phyloP scores from a whole-genome alignment of 345 rosid species.

The Iberis pinnata region DNA sequence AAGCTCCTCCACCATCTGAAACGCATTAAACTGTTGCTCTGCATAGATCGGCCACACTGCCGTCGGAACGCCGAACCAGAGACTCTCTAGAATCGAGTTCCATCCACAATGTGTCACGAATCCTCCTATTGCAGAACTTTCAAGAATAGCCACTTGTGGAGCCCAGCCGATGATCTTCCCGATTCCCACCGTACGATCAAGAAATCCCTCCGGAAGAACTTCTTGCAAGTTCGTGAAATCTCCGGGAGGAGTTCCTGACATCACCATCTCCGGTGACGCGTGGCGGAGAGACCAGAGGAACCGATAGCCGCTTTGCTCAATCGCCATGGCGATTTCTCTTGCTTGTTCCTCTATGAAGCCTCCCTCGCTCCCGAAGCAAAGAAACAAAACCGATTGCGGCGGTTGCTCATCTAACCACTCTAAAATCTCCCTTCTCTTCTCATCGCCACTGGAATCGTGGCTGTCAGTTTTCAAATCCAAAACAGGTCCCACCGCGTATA shows the following conservation, averaged over 20 bases:
- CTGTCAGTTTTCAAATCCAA: conserved; percentile 29
- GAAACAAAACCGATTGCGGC: conserved; percentile 40
- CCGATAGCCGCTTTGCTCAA: conserved; percentile 37
- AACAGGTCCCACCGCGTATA: conserved; percentile 48
- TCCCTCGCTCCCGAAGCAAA: conserved; percentile 66
- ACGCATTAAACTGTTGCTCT: conserved; percentile 56
- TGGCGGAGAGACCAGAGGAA: conserved; percentile 57
- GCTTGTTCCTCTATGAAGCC: conserved; percentile 42
- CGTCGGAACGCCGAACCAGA: conserved; percentile 51
- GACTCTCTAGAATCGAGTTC: conserved; percentile 55
- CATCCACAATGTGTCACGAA: conserved; percentile 66
- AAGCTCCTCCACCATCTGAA: conserved; percentile 38
- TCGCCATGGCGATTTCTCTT: conserved; percentile 38
- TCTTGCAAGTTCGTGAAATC: conserved; percentile 20
- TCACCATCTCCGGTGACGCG: conserved; percentile 7
- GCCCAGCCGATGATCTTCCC: conserved; percentile 57
- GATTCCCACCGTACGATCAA: conserved; percentile 31
- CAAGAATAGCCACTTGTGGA: conserved; percentile 42
- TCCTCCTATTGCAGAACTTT: conserved; percentile 39
- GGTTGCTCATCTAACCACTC: conserved; percentile 57
- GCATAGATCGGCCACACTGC: conserved; percentile 46
- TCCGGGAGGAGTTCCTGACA: conserved; percentile 4
- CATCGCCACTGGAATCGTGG: no score
- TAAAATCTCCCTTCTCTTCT: conserved; percentile 22
- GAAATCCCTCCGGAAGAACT: conserved; percentile 40